Conservation (phyloP, 1,139 yeast species). For the Zygosaccharomyces sapae region DNA sequence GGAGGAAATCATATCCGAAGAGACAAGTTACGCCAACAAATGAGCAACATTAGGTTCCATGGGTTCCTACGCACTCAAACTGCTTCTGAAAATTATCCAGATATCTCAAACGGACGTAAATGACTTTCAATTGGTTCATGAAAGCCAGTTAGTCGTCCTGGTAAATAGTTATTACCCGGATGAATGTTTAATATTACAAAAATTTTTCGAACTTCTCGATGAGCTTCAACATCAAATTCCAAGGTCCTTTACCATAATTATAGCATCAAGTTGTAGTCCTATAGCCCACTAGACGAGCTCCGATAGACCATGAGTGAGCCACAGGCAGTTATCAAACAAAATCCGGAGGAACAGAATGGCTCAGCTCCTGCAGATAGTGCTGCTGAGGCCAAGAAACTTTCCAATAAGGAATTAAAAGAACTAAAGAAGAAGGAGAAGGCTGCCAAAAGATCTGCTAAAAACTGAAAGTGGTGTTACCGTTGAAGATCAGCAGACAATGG, state of each 20-base stretch:
- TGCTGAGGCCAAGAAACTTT: conserved; percentile 39
- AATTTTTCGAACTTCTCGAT: conserved; percentile 4
- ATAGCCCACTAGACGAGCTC: background rate
- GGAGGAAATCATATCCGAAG: no score
- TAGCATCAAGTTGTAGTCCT: background rate
- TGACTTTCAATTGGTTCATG: background rate
- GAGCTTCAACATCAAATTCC: background rate
- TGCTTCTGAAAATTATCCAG: no score
- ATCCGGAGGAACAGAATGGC: background rate
- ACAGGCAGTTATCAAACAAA: conserved; percentile 11
- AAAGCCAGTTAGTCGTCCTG: background rate
- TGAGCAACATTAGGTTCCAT: no score
- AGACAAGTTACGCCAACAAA: background rate
- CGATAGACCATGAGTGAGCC: conserved; percentile 11
- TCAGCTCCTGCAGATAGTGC: background rate
- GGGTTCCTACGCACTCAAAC: no score
- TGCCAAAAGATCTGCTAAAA: conserved; percentile 56
- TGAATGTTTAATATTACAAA: background rate
- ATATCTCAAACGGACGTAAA: no score
- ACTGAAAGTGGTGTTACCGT: conserved; percentile 37
- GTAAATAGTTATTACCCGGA: background rate
- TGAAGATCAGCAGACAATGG: conserved; percentile 36
- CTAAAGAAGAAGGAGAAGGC: conserved; percentile 85
- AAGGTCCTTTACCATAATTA: background rate
- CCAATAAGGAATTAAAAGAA: conserved; percentile 84